Evolutionary conservation across 108 stramenopile genomes (phyloP), one percentile per base, ranked within the genome.

Genomic region (Nannochloropsis salina): DNA sequence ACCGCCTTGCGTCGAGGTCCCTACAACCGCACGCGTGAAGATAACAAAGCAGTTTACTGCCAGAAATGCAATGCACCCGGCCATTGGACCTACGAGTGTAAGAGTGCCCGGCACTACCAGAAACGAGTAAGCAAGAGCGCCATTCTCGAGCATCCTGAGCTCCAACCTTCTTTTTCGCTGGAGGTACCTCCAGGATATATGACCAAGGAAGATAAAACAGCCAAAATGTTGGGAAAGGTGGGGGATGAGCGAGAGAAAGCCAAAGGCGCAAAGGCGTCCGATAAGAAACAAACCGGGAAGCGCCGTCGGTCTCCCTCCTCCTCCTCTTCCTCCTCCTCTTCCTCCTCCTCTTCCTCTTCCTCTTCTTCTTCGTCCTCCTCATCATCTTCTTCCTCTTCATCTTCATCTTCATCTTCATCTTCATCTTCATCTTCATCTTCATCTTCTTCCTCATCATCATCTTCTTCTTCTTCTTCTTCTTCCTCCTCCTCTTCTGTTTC

Each of bases 61-160:
- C 61, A 74, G 61, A 74, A 74, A 8, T 74, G 61, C n/a, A 74
- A 74, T 74, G 20, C 15, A 3, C 61, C 61, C 15, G 61, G 61
- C 15, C 61, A 74, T n/a, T 74, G 61, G 61, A 74, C 61, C 15
- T 74, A 74, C 61, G 61, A 74, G 3, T 74, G 61, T n/a, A 74
- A 74, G 61, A n/a, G 20, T 15, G 61, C 61, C n/a, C 61, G 61
- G 61, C 61, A 15, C 61, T 74, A 74, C 61, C 61, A 74, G 5
- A 74, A 74, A n/a, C 61, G 61, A 74, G 61, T n/a, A n/a, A 74
- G 61, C n/a, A 74, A n/a, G 61, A 74, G 20, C n/a, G 61, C 61
- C n/a, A 74, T 74, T n/a, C n/a, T 74, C 15, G 61, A 74, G n/a
- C 15, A 74, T n/a, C 61, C 61, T n/a, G 61, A 3, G 20, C 61